Evolutionary conservation across 164 flowering plant genomes (phyloP).

Genomic region (Chloranthus sessilifolius): DNA sequence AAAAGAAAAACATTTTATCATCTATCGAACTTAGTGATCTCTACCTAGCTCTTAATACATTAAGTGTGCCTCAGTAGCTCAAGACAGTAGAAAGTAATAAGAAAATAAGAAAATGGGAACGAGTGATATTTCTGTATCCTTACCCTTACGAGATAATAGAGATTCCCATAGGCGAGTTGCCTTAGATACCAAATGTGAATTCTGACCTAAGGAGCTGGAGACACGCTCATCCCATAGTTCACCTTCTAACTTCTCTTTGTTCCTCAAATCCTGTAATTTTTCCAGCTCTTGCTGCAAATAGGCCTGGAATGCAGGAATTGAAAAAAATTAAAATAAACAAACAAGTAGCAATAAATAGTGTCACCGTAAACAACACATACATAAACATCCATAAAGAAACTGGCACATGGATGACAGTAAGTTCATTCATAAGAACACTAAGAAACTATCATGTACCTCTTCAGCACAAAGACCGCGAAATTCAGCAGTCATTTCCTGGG

Average conservation of each 20-base stretch:
- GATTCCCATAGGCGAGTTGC: slow-evolving; percentile 98
- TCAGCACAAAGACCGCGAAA: slow-evolving; percentile 99
- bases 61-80: too few relatives aligned
- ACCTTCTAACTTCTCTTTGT: slow-evolving; percentile 87
- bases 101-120: too few relatives aligned
- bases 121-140: too few relatives aligned
- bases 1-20: too few relatives aligned
- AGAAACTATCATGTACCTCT: slow-evolving; percentile 57
- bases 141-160: slow-evolving; percentile 80
- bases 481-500: slow-evolving; percentile 99
- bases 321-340: background rate
- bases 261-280: slow-evolving; percentile 84
- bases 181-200: slow-evolving; percentile 90
- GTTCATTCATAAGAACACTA: background rate
- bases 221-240: slow-evolving; percentile 92
- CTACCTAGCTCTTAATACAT: too few relatives aligned
- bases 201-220: slow-evolving; percentile 77
- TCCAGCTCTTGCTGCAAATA: slow-evolving; percentile 98
- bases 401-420: background rate
- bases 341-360: too few relatives aligned
- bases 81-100: too few relatives aligned
- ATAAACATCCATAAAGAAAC: background rate
- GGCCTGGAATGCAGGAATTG: slow-evolving; percentile 69
- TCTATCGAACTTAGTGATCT: too few relatives aligned
- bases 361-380: too few relatives aligned